Base-by-base conservation (phyloP, 2,329 filamentous ascomycete species). In the Colletotrichum endophyticum region DNA sequence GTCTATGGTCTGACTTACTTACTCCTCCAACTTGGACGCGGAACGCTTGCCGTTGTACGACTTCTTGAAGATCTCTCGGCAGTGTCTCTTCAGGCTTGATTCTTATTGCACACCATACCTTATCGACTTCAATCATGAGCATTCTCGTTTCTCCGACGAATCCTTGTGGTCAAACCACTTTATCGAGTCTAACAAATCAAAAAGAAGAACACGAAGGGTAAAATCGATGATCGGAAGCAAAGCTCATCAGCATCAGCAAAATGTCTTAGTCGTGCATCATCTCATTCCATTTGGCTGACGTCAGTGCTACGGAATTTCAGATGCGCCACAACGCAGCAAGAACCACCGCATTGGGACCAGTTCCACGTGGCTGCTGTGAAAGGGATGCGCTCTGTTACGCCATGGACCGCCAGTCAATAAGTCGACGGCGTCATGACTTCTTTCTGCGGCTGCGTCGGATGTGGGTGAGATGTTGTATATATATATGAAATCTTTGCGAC, bases 241-340 rank as follows among this genome's bases (percentile, higher is more conserved):
- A 19, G 5, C 57, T 32, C 16, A n/a, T 28, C 28, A 12, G 25
- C 16, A n/a, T 28, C 28, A 12, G 25, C 3, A 32, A 16, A 30
- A 12, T 19, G 28, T 63, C 28, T 63, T 25, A 15, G 28, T 22
- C 61, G 28, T 16, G n/a, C 8, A 28, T 5, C 22, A 59, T 59
- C 56, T 59, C 22, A 59, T 59, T 57, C n/a, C n/a, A n/a, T n/a
- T 67, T 39, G 36, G 36, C 53, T 73, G 71, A 73, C 71, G 71
- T 73, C 71, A 73, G 57, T 27, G 25, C 36, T 30, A 63, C 22
- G 39, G 70, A 44, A 73, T 39, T 8, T 15, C 19, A 22, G 19
- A 32, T 34, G 49, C 30, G 57, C 19, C 36, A 69, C 66, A 68
- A 27, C n/a, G 49, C 25, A 32, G 19, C 16, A 16, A n/a, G 53